Conservation (phyloP, 2,329 filamentous ascomycete species). For the Fusarium torulosum region DNA sequence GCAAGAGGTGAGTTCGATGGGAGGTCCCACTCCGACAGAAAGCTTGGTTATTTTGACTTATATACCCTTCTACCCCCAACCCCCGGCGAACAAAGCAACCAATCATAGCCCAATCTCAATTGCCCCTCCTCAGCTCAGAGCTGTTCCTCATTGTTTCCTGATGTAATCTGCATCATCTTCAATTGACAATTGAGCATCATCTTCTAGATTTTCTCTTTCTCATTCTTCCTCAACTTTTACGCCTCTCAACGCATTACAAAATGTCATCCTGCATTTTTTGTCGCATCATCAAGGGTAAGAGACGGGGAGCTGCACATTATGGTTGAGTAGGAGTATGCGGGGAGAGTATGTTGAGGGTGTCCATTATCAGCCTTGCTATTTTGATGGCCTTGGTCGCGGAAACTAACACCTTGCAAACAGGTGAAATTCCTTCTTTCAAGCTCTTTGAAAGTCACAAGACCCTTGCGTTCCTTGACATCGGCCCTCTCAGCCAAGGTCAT, state of each 20-base stretch:
- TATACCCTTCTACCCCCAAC: too few relatives aligned
- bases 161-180: constrained; percentile 6
- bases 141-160: constrained; percentile 6
- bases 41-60: constrained; percentile 9
- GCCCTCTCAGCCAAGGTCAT: constrained; percentile 88
- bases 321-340: constrained; percentile 2
- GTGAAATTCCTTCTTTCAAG: constrained; percentile 96
- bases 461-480: constrained; percentile 95
- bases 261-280: constrained; percentile 86
- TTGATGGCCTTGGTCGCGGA: neutral
- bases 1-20: constrained; percentile 82
- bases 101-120: neutral
- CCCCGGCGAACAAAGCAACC: neutral
- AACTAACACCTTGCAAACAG: constrained; percentile 59
- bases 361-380: constrained; percentile 14
- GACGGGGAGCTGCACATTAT: neutral
- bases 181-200: neutral
- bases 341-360: constrained; percentile 37
- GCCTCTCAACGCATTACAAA: neutral
- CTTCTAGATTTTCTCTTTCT: neutral
- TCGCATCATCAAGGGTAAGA: constrained; percentile 91
- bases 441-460: constrained; percentile 95
- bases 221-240: neutral
- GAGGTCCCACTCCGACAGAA: constrained; percentile 72
- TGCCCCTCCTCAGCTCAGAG: constrained; percentile 19